Conservation (phyloP, 495 filamentous ascomycete genomes). For the Collariella sp. region DNA sequence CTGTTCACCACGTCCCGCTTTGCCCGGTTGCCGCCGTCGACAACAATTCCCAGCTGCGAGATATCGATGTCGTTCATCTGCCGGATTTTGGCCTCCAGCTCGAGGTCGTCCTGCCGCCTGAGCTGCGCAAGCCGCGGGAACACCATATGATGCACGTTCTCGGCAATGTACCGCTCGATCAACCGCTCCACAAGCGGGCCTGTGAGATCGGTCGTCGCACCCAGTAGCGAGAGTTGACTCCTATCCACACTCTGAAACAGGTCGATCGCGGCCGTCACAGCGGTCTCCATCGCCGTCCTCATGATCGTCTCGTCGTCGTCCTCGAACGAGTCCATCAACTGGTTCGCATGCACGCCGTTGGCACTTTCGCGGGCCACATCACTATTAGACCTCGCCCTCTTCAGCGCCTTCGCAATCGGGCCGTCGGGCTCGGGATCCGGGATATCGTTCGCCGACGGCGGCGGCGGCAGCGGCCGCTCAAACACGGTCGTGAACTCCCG, state of each 20-base stretch:
- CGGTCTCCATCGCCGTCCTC: conserved; percentile 76
- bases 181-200: conserved; percentile 85
- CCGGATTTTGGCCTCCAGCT: conserved; percentile 80
- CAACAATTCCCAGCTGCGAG: conserved; percentile 80
- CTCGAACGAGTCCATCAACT: conserved; percentile 38
- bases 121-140: conserved; percentile 74
- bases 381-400: conserved; percentile 42
- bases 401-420: conserved; percentile 42
- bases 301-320: conserved; percentile 87
- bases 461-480: conserved; percentile 72
- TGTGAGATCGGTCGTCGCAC: conserved; percentile 87
- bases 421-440: conserved; percentile 45
- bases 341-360: conserved; percentile 13
- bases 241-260: conserved; percentile 94
- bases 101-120: conserved; percentile 73
- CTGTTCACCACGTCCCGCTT: conserved; percentile 66
- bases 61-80: conserved; percentile 93
- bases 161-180: conserved; percentile 90
- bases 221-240: conserved; percentile 84
- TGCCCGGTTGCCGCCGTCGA: conserved; percentile 60
- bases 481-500: conserved; percentile 79
- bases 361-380: conserved; percentile 22
- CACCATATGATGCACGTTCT: conserved; percentile 82
- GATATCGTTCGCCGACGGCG: conserved; percentile 52
- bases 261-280: conserved; percentile 88